phyloP scores from a whole-genome alignment of 2,329 filamentous ascomycete species.

The Colletotrichum tamarilloi region DNA sequence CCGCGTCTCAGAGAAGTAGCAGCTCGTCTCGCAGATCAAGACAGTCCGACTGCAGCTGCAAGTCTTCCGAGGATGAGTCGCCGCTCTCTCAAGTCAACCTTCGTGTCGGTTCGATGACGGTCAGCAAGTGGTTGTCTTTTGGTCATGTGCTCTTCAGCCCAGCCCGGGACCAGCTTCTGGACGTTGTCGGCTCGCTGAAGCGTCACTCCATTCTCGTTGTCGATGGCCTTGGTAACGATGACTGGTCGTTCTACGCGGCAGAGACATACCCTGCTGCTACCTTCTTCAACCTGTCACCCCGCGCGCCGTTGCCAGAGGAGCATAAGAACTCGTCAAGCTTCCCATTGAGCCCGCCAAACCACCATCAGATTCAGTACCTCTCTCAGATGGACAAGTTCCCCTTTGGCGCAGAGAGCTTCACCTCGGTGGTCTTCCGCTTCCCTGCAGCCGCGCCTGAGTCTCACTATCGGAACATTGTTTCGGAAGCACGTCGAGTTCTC shows the following conservation, averaged over 20 bases:
- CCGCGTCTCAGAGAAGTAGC: constrained; percentile 42
- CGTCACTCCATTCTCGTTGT: constrained; percentile 78
- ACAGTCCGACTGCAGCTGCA: constrained; percentile 58
- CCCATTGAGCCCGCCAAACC: constrained; percentile 72
- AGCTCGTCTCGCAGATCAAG: constrained; percentile 48
- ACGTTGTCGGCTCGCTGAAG: constrained; percentile 61
- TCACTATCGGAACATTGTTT: constrained; percentile 76
- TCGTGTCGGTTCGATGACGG: constrained; percentile 83
- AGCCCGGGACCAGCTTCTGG: constrained; percentile 75
- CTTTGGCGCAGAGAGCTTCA: constrained; percentile 81
- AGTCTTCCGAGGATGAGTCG: constrained; percentile 66
- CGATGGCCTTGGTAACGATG: constrained; percentile 86
- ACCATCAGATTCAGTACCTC: constrained; percentile 78
- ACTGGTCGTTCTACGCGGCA: constrained; percentile 89
- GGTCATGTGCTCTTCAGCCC: constrained; percentile 87
- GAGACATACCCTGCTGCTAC: constrained; percentile 80
- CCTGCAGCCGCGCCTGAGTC: constrained; percentile 75
- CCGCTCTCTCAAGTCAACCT: constrained; percentile 79
- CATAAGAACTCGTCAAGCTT: constrained; percentile 57
- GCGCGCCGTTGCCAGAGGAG: constrained; percentile 61
- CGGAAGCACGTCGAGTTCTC: constrained; percentile 81
- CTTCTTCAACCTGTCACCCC: constrained; percentile 80
- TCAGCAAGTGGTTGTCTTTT: constrained; percentile 89
- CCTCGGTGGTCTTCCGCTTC: constrained; percentile 81
- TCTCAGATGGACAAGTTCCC: constrained; percentile 76